A percentile compares a stretch with the other conserved stretches of the same genome.
phyloP scores from a whole-genome alignment of 352 stramenopile species.

The Pythium periplocum region DNA sequence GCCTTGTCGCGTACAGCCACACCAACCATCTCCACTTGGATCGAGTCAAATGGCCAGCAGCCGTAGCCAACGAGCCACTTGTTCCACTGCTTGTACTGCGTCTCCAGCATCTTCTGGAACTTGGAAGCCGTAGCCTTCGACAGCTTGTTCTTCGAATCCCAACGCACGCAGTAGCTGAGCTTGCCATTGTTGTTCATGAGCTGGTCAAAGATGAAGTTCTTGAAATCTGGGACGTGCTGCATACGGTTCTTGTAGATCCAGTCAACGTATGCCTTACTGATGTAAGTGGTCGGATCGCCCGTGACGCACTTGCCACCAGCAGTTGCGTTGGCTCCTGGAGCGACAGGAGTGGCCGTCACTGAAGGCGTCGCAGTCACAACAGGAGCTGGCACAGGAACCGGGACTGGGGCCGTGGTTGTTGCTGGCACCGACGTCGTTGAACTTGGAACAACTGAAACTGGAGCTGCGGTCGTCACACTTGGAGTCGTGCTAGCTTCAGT shows the following conservation, averaged over 20 bases:
- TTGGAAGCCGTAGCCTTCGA: slow-evolving; percentile 31
- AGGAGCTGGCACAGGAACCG: too few relatives aligned
- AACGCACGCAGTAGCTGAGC: slow-evolving; percentile 42
- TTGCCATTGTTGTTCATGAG: slow-evolving; percentile 33
- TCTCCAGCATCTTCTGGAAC: slow-evolving; percentile 40
- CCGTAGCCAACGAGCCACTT: slow-evolving; percentile 25
- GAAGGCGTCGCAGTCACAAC: too few relatives aligned
- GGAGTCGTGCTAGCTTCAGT: too few relatives aligned
- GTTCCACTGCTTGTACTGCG: slow-evolving; percentile 32
- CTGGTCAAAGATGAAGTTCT: slow-evolving; percentile 38
- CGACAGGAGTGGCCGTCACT: too few relatives aligned
- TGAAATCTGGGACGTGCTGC: slow-evolving; percentile 10
- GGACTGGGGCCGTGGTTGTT: too few relatives aligned
- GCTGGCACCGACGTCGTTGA: too few relatives aligned
- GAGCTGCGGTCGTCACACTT: too few relatives aligned
- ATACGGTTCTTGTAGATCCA: slow-evolving; percentile 23
- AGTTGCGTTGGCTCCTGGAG: background rate
- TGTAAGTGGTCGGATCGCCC: slow-evolving; percentile 19
- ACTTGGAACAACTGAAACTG: too few relatives aligned
- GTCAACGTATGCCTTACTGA: slow-evolving; percentile 19
- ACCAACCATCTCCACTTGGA: slow-evolving; percentile 37
- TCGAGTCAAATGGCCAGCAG: slow-evolving; percentile 37
- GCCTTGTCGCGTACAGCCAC: slow-evolving; percentile 31
- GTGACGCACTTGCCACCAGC: slow-evolving; percentile 15
- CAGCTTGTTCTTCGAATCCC: slow-evolving; percentile 40